Conservation (phyloP, 768 basidiomycete species). For the Boletus rex-veris region DNA sequence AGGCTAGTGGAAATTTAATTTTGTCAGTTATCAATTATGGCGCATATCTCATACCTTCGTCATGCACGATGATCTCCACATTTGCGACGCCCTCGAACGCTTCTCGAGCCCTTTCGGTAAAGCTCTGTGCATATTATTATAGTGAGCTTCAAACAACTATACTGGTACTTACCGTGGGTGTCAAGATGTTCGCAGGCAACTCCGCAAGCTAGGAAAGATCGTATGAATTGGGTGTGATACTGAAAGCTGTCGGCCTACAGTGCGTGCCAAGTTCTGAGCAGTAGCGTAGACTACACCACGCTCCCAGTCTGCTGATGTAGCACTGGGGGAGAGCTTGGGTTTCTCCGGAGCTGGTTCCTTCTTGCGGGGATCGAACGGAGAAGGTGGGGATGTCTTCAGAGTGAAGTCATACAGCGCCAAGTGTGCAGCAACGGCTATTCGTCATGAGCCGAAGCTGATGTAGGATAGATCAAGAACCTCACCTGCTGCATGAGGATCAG, state of each 20-base stretch:
- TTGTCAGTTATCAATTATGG: not conserved
- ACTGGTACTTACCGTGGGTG: conserved; percentile 58
- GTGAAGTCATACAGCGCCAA: conserved; percentile 74
- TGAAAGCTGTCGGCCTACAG: conserved; percentile 39
- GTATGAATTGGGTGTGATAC: not conserved
- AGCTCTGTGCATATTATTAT: conserved; percentile 42
- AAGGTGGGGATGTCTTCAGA: conserved; percentile 70
- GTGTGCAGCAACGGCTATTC: conserved; percentile 70
- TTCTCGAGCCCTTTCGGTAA: conserved; percentile 64
- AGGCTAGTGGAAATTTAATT: conserved; percentile 41
- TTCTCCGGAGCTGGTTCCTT: conserved; percentile 50
- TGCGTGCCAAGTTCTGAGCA: conserved; percentile 78
- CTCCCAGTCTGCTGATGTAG: conserved; percentile 59
- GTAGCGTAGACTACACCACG: conserved; percentile 69
- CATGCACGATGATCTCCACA: conserved; percentile 65
- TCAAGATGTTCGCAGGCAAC: conserved; percentile 81
- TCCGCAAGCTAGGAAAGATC: conserved; percentile 63
- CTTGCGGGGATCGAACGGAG: conserved; percentile 59
- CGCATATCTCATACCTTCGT: conserved; percentile 52
- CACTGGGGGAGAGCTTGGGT: conserved; percentile 44
- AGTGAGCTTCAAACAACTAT: not conserved
- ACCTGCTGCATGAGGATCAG: conserved; percentile 80
- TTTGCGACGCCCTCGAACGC: conserved; percentile 66
- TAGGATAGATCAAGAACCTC: not conserved
- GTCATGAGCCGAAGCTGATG: not conserved